Base-by-base conservation (phyloP, 768 basidiomycete species). In the Omphalotus guepiniiformis region DNA sequence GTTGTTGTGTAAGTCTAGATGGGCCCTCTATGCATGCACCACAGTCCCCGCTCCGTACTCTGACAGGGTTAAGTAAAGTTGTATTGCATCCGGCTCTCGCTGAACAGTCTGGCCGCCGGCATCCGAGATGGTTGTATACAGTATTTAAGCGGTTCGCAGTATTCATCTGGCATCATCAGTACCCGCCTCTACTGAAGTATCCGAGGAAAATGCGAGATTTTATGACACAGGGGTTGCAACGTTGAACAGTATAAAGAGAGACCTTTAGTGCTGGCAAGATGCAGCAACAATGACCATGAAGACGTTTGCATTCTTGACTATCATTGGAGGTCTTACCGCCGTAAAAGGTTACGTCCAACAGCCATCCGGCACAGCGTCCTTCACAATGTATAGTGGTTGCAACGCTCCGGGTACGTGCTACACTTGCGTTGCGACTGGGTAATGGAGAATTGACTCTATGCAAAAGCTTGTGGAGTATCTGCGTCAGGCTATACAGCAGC, bases 381-480 rank as follows among this genome's bases (percentile, higher is more conserved):
- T 82, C 68, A 82, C 80, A 9, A 58, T 65, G 53, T 81, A 81
- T 59, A 67, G 64, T 11, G 78, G 76, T 18, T 82, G 80, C 52
- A 53, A 61, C 38, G 53, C 62, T 16, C 76, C 78, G 50, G 78
- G 77, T 78, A 54, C 34, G 58, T 47, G 16, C 11, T 19, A 27
- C 12, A n/a, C n/a, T n/a, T n/a, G n/a, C n/a, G n/a, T n/a, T n/a
- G n/a, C n/a, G n/a, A n/a, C n/a, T n/a, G n/a, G n/a, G n/a, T n/a
- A n/a, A n/a, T n/a, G n/a, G 28, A 11, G 41, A 19, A 12, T 54
- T 36, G 29, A 23, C 46, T 44, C 27, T 21, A 46, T 16, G 25
- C 12, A 25, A 29, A n/a, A 73, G 79, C 78, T n/a, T 82, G 80
- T 54, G 80, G 81, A 6, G 66, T 69, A 50, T 53, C 67, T n/a